These are phyloP conservation scores for Ilex asprella DNA, from an alignment of 257 asterid genomes.

Conservation along the genomic window DNA sequence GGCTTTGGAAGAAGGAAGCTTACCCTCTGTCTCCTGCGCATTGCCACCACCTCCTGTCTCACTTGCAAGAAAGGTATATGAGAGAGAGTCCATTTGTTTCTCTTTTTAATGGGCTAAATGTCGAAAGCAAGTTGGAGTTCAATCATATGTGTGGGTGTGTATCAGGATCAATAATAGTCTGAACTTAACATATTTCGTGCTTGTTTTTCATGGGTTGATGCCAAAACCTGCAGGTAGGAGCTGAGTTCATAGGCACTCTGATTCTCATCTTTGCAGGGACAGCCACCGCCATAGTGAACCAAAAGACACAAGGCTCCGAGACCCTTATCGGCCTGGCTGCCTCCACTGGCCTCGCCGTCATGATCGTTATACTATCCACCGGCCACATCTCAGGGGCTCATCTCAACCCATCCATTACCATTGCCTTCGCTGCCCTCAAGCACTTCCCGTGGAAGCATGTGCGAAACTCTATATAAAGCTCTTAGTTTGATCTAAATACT, in stretches of 20 bases:
- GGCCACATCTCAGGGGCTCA: constrained; percentile 98
- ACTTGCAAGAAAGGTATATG: constrained; percentile 60
- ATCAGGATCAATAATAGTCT: not conserved
- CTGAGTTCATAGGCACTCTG: constrained; percentile 80
- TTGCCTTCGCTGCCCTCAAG: constrained; percentile 79
- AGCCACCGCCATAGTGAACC: constrained; percentile 73
- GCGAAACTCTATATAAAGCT: not conserved
- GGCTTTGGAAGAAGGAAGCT: constrained; percentile 58
- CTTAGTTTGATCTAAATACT: no score
- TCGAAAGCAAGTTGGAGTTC: no score
- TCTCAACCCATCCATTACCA: constrained; percentile 79
- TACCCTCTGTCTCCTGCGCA: constrained; percentile 54
- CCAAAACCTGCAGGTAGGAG: constrained; percentile 59
- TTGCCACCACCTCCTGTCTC: constrained; percentile 67
- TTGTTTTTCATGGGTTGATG: not conserved
- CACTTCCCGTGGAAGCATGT: constrained; percentile 91
- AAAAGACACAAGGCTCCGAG: constrained; percentile 67
- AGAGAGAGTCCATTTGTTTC: not conserved
- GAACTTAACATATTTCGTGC: not conserved
- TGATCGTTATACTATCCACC: constrained; percentile 81
- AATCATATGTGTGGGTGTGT: not conserved
- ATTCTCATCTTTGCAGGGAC: constrained; percentile 65
- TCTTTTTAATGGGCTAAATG: no score
- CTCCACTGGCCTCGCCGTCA: constrained; percentile 77
- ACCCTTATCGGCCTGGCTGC: constrained; percentile 67